These are phyloP conservation scores for Eragrostis curvula DNA, from an alignment of 176 grass and related monocot species.

Conservation along the genomic window DNA sequence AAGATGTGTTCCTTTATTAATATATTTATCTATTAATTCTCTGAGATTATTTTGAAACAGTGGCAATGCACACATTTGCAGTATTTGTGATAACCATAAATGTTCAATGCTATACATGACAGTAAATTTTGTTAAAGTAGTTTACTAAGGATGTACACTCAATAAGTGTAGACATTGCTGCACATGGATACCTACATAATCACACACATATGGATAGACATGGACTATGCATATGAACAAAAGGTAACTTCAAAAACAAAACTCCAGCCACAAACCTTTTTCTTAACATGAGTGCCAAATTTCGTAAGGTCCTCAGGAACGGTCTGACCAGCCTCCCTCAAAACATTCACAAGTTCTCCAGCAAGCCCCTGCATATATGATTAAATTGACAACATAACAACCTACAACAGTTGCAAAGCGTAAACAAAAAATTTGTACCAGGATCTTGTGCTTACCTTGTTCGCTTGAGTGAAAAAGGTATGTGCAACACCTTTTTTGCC, in stretches of 20 bases:
- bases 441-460: constrained; percentile 61
- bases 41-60: not conserved
- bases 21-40: not conserved
- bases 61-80: not conserved
- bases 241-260: constrained; percentile 32
- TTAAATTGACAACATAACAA: constrained; percentile 36
- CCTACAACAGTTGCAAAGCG: not conserved
- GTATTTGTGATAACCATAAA: not conserved
- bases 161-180: not conserved
- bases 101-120: not conserved
- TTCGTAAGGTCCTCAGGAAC: constrained; percentile 82
- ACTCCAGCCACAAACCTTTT: constrained; percentile 70
- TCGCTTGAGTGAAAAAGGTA: constrained; percentile 92
- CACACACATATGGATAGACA: not conserved
- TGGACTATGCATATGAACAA: not conserved
- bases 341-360: constrained; percentile 96
- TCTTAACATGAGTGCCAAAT: constrained; percentile 98
- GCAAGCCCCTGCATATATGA: constrained; percentile 65
- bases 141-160: not conserved
- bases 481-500: constrained; percentile 97
- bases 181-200: not conserved
- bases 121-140: not conserved
- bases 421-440: not conserved
- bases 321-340: constrained; percentile 89
- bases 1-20: not conserved